phyloP scores from a whole-genome alignment of 306 rosid genomes.

The Vigna angularis region DNA sequence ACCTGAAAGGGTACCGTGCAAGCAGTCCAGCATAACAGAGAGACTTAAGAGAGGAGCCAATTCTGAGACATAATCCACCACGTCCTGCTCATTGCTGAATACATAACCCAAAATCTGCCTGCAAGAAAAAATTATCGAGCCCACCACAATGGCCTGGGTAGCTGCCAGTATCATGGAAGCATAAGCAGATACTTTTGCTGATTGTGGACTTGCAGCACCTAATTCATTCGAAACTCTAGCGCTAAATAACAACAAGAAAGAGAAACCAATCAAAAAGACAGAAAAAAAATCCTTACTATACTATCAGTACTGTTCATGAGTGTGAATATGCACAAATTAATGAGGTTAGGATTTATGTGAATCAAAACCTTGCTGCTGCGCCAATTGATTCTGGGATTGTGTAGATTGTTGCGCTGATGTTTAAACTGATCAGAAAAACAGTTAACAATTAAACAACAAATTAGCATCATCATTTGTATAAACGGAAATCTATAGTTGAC shows the following conservation, averaged over 20 bases:
- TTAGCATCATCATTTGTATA: not conserved
- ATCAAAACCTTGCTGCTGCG: conserved; percentile 74
- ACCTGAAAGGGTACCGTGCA: conserved; percentile 75
- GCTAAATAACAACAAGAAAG: conserved; percentile 41
- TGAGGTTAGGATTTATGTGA: conserved; percentile 2
- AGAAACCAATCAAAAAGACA: conserved; percentile 25
- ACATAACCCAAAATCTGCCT: conserved; percentile 58
- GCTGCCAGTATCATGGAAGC: conserved; percentile 53
- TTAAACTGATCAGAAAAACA: conserved; percentile 51
- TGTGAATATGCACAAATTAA: conserved; percentile 7
- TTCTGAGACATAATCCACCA: conserved; percentile 61
- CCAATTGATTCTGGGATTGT: conserved; percentile 78
- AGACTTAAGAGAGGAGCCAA: conserved; percentile 69
- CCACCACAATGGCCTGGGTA: conserved; percentile 43
- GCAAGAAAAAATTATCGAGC: conserved; percentile 50
- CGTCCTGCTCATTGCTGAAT: conserved; percentile 69
- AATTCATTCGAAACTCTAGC: conserved; percentile 78
- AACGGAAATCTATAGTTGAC: conserved; percentile 28
- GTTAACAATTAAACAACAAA: not conserved
- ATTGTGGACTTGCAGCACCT: conserved; percentile 66
- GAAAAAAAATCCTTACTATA: not conserved
- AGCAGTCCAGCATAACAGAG: conserved; percentile 57
- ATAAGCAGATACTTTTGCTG: conserved; percentile 56
- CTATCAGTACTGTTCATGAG: not conserved
- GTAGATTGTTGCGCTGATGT: conserved; percentile 56